These are phyloP conservation scores for Thoreauomyces humboldtii DNA, from an alignment of 192 early-diverging fungal species.

Conservation along the genomic window DNA sequence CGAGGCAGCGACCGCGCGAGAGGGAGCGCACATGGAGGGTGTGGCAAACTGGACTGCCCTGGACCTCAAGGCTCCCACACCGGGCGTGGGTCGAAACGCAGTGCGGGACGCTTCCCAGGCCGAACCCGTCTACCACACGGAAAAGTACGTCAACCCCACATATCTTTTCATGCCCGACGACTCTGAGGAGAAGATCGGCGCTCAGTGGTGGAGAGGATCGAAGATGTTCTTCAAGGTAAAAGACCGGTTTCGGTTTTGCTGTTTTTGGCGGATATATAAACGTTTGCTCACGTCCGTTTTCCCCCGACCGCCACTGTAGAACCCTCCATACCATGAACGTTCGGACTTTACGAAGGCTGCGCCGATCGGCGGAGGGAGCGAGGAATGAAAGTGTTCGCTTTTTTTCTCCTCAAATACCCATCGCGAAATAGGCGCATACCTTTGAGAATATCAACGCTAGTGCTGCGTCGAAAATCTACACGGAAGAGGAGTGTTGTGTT, in stretches of 20 bases:
- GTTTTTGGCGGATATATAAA: not conserved
- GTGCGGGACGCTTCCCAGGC: conserved; percentile 67
- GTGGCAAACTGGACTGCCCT: conserved; percentile 47
- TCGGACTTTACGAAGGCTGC: conserved; percentile 37
- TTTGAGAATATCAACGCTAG: too few species aligned
- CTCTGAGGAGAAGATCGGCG: conserved; percentile 22
- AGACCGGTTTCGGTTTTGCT: not conserved
- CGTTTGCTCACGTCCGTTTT: too few species aligned
- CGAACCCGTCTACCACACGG: conserved; percentile 88
- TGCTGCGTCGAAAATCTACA: too few species aligned
- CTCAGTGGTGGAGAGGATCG: conserved; percentile 57
- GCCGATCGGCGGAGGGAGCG: conserved; percentile 34
- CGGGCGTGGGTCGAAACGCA: conserved; percentile 43
- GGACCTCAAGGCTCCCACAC: conserved; percentile 48
- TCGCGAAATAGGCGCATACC: too few species aligned
- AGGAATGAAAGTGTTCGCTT: too few species aligned
- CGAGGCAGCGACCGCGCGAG: conserved; percentile 66
- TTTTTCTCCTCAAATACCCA: too few species aligned
- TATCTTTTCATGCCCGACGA: conserved; percentile 63
- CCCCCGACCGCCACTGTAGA: conserved; percentile 13
- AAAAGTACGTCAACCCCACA: conserved; percentile 71
- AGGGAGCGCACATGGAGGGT: conserved; percentile 85
- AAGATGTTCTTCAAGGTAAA: conserved; percentile 47
- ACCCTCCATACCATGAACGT: conserved; percentile 39
- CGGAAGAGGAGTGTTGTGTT: too few species aligned